Conservation (phyloP, 306 rosid genomes). For the Cucumis melo region DNA sequence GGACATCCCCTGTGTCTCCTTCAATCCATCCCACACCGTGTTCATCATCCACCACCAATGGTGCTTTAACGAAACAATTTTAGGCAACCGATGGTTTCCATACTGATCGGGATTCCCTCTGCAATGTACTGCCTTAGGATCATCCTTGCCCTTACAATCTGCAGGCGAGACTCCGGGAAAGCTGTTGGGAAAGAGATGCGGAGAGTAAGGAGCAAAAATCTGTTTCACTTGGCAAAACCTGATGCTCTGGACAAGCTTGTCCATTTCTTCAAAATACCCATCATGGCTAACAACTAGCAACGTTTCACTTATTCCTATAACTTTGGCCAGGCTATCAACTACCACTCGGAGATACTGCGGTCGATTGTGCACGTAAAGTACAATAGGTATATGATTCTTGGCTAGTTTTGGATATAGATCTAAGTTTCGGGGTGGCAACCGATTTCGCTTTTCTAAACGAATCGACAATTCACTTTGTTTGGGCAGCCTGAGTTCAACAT, state of each 20-base stretch:
- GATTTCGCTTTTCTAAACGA: constrained; percentile 45
- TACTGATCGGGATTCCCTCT: constrained; percentile 80
- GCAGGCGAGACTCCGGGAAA: constrained; percentile 67
- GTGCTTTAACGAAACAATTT: constrained; percentile 87
- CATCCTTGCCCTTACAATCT: constrained; percentile 66
- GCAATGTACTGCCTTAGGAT: constrained; percentile 23
- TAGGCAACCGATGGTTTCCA: constrained; percentile 71
- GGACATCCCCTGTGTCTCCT: constrained; percentile 40
- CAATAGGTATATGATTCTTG: constrained; percentile 49
- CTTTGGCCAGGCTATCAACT: constrained; percentile 64
- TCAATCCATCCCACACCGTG: constrained; percentile 81
- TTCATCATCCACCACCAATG: constrained; percentile 99
- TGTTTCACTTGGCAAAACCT: constrained; percentile 84
- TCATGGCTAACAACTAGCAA: constrained; percentile 84
- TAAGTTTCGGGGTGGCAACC: constrained; percentile 57
- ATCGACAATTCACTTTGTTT: constrained; percentile 52
- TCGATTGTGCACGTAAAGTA: constrained; percentile 85
- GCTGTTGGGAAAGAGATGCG: constrained; percentile 51
- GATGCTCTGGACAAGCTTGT: constrained; percentile 48
- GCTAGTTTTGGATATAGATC: constrained; percentile 69
- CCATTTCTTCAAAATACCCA: constrained; percentile 77
- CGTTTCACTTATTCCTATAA: constrained; percentile 76
- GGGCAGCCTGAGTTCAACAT: constrained; percentile 31
- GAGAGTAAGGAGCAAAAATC: constrained; percentile 81
- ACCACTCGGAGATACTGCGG: constrained; percentile 69